Base-by-base conservation (phyloP, 441 rosid genomes). In the Gossypium trilobum region DNA sequence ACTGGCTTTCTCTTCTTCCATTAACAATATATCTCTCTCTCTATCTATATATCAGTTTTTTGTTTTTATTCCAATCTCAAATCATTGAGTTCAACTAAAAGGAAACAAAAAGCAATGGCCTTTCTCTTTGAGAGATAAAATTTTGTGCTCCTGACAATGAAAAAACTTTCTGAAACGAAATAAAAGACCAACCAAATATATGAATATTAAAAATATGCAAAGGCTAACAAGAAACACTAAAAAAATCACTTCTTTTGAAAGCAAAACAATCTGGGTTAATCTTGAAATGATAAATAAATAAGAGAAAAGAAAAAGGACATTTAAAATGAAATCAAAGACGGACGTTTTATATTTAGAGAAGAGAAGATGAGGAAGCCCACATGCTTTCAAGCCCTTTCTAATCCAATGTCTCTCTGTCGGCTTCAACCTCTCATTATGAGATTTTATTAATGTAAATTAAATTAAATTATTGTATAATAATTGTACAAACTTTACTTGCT, bases 321-420 rank as follows among this genome's bases (percentile, higher is more conserved):
- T 19, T 14, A 73, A 36, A 73, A 67, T 29, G 50, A 65, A 75
- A 59, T 22, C 71, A 59, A 71, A 74, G 25, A 42, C 42, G 13
- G 22, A 13, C 52, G 3, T 71, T 22, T 62, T 77, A 66, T 71
- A 58, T 29, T 31, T 66, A 22, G 29, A 57, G 63, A 67, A 48
- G 80, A 73, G 63, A 67, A 75, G 77, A 74, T 36, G 55, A 27
- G 52, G 70, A 65, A 78, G 84, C 86, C 87, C 90, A 82, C 87
- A 78, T 71, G 86, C 79, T 75, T 75, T 74, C 78, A 70, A 74
- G 55, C 64, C 59, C 74, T 73, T 79, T 82, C 83, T 78, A 64
- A 81, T 74, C 87, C 83, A 82, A 85, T 85, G 83, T 84, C 82
- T 73, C 77, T 64, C 44, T 81, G 77, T 79, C 87, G 76, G 81